These are phyloP conservation scores for Pestalotiopsis sp. DNA, from an alignment of 2,329 filamentous ascomycete species.

Conservation along the genomic window DNA sequence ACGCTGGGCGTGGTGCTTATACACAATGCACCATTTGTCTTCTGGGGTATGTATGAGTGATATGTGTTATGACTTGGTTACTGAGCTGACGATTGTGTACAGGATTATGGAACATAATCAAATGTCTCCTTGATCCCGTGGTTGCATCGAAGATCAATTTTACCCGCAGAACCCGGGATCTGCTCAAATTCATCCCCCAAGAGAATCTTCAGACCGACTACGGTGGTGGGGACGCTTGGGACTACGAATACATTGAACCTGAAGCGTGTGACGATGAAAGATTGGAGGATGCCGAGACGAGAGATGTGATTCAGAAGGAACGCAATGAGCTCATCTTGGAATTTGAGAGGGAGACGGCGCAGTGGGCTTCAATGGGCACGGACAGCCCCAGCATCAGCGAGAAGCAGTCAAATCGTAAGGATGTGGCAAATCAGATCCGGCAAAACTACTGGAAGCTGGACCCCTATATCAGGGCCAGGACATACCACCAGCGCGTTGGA, in stretches of 20 bases:
- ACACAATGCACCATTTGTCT: conserved; percentile 76
- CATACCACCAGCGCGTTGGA: conserved; percentile 64
- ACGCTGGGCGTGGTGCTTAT: conserved; percentile 71
- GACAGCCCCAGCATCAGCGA: conserved; percentile 25
- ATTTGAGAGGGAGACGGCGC: conserved; percentile 60
- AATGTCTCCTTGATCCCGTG: conserved; percentile 76
- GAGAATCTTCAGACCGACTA: conserved; percentile 64
- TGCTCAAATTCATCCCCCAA: conserved; percentile 62
- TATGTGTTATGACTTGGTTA: not conserved
- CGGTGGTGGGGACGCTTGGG: conserved; percentile 68
- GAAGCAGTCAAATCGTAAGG: conserved; percentile 39
- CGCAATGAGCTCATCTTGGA: conserved; percentile 54
- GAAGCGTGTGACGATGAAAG: conserved; percentile 58
- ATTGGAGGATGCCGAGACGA: conserved; percentile 47
- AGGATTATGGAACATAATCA: conserved; percentile 64
- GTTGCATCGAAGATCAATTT: conserved; percentile 75
- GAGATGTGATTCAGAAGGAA: conserved; percentile 51
- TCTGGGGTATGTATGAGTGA: conserved; percentile 41
- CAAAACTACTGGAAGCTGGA: conserved; percentile 73
- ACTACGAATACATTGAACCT: conserved; percentile 68
- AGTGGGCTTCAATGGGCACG: conserved; percentile 56
- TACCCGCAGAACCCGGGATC: conserved; percentile 62
- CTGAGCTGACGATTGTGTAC: not conserved
- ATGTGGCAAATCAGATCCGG: conserved; percentile 52
- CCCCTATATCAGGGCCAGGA: conserved; percentile 65